A percentile compares a stretch with the other conserved stretches of the same genome.
Evolutionary conservation across 768 basidiomycete genomes (phyloP).

Genomic region (Russula compacta): DNA sequence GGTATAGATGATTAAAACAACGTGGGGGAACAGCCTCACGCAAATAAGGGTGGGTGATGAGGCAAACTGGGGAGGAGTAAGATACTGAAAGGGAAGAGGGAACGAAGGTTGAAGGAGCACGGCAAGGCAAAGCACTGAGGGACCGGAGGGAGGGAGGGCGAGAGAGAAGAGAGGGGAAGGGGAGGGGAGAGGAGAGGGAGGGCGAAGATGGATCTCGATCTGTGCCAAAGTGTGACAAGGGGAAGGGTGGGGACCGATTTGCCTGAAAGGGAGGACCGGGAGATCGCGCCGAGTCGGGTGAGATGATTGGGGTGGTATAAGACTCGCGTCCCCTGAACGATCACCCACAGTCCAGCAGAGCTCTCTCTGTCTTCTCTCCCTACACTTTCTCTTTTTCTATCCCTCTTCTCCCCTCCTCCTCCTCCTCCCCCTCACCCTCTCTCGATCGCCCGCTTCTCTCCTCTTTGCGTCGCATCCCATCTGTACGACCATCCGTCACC

Average conservation of each 20-base stretch:
- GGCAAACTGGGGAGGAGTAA: not conserved
- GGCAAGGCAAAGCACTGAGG: not conserved
- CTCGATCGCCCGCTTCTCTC: conserved; percentile 26
- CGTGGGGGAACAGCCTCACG: conserved; percentile 20
- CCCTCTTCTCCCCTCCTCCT: conserved; percentile 20
- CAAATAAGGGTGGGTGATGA: conserved; percentile 10
- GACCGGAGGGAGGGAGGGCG: not conserved
- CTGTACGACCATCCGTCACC: conserved; percentile 26
- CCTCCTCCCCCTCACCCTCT: conserved; percentile 17
- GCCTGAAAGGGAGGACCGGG: conserved; percentile 5
- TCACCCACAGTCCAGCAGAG: conserved; percentile 7
- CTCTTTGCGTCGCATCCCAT: conserved; percentile 11
- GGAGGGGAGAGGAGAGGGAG: not conserved
- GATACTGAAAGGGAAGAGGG: not conserved
- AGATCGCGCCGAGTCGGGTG: conserved; percentile 11
- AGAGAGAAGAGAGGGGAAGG: not conserved
- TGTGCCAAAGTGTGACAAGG: conserved; percentile 13
- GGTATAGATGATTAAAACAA: conserved; percentile 21
- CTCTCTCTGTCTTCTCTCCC: conserved; percentile 15
- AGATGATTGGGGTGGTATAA: conserved; percentile 1
- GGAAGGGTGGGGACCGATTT: conserved; percentile 20
- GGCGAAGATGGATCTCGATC: conserved; percentile 3
- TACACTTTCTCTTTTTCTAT: conserved; percentile 16
- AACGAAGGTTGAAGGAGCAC: too few relatives aligned
- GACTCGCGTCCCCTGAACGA: not conserved